These are phyloP conservation scores for Ophiostoma montium DNA, from an alignment of 2,329 filamentous ascomycete species.

Conservation along the genomic window DNA sequence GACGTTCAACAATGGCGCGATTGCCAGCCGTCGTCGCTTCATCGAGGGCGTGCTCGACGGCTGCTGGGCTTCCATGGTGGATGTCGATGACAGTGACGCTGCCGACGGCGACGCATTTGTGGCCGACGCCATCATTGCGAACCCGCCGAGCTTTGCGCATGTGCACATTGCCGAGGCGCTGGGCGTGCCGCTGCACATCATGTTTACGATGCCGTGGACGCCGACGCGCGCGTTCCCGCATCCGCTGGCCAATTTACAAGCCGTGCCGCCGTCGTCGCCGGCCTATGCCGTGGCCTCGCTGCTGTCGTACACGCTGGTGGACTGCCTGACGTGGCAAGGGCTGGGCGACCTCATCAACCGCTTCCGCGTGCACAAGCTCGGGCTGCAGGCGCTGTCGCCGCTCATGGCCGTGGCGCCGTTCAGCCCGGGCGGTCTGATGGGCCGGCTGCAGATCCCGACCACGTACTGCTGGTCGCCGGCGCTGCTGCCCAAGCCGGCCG, in stretches of 20 bases:
- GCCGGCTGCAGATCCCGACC: constrained; percentile 57
- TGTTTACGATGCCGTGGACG: constrained; percentile 45
- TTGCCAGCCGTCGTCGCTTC: constrained; percentile 57
- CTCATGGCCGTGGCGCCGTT: constrained; percentile 52
- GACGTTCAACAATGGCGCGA: constrained; percentile 60
- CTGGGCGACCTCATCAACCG: constrained; percentile 64
- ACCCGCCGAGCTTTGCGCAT: constrained; percentile 52
- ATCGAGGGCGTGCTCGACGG: constrained; percentile 71
- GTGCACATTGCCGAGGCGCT: constrained; percentile 51
- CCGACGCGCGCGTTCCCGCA: constrained; percentile 64
- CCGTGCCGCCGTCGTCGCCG: background rate
- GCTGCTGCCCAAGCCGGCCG: constrained; percentile 53
- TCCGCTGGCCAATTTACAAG: constrained; percentile 56
- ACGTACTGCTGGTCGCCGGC: constrained; percentile 48
- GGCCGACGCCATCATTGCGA: constrained; percentile 51
- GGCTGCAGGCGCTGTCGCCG: constrained; percentile 26
- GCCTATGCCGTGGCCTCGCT: background rate
- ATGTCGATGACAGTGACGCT: background rate
- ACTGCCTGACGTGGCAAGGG: constrained; percentile 84
- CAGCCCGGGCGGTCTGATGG: constrained; percentile 36
- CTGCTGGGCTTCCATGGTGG: constrained; percentile 55
- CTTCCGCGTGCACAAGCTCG: constrained; percentile 34
- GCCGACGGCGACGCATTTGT: constrained; percentile 32
- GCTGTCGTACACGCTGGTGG: constrained; percentile 58
- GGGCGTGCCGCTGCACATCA: constrained; percentile 52